phyloP scores from a whole-genome alignment of 495 filamentous ascomycete species.

The Neurospora sp. region DNA sequence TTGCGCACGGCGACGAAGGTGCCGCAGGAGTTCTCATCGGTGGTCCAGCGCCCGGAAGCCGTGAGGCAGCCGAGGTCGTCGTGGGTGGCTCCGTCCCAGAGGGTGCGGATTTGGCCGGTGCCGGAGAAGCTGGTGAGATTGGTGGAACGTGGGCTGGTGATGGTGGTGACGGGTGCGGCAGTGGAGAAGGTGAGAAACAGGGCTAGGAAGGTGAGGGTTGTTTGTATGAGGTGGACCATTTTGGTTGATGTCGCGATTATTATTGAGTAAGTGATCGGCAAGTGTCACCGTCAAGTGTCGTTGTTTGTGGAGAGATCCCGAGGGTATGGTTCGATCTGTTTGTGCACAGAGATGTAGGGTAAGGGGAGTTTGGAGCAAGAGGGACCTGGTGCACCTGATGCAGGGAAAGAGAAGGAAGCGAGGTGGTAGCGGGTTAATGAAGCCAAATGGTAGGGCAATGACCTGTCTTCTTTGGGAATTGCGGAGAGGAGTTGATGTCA shows the following conservation, averaged over 20 bases:
- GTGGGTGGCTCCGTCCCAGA: constrained; percentile 10
- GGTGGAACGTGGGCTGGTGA: neutral
- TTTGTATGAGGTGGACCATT: neutral
- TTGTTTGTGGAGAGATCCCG: neutral
- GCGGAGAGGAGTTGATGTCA: neutral
- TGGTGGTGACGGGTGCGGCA: neutral
- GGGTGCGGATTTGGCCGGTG: constrained; percentile 12
- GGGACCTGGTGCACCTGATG: neutral
- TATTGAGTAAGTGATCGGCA: neutral
- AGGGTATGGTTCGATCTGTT: neutral
- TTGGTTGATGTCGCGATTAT: neutral
- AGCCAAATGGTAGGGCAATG: neutral
- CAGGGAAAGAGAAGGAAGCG: neutral
- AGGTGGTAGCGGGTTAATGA: neutral
- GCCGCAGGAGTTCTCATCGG: constrained; percentile 10
- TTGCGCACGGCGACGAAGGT: constrained; percentile 5
- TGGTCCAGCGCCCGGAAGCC: constrained; percentile 10
- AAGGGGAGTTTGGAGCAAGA: neutral
- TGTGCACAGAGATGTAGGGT: neutral
- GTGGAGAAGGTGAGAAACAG: neutral
- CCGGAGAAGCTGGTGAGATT: constrained; percentile 4
- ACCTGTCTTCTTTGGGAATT: neutral
- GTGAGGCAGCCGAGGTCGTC: constrained; percentile 19
- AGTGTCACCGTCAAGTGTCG: neutral
- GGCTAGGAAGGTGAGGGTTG: neutral